Evolutionary conservation across 1,139 yeast genomes (phyloP).

Genomic region (Protomyces arabidopsidicola): DNA sequence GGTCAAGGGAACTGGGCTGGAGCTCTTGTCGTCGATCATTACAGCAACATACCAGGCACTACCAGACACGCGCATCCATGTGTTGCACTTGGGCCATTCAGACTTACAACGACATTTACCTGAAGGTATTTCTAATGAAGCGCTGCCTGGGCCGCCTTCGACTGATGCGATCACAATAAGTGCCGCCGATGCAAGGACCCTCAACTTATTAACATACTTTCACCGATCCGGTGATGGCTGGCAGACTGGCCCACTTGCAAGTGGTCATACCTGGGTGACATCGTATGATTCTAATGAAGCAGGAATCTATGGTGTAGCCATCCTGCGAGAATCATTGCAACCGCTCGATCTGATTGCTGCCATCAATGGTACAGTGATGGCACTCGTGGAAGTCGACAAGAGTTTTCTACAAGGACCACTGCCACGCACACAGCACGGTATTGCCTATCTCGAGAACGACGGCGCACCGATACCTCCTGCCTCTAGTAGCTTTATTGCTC

Average conservation of each 20-base stretch:
- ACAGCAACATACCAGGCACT: conserved; percentile 9
- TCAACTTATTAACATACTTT: conserved; percentile 40
- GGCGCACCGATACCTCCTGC: conserved; percentile 18
- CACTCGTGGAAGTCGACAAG: conserved; percentile 14
- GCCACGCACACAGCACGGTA: background rate
- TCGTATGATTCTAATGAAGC: conserved; percentile 6
- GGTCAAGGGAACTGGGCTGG: conserved; percentile 84
- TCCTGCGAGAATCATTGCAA: conserved; percentile 6
- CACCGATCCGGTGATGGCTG: conserved; percentile 32
- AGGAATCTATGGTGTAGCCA: conserved; percentile 14
- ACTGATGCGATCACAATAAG: conserved; percentile 30
- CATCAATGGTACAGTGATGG: conserved; percentile 33
- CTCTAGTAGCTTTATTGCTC: conserved; percentile 18
- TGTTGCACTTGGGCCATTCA: conserved; percentile 20
- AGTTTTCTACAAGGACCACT: background rate
- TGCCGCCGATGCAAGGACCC: conserved; percentile 39
- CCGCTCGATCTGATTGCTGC: conserved; percentile 29
- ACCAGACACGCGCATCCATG: background rate
- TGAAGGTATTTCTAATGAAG: background rate
- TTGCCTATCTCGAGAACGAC: background rate
- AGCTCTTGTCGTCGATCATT: conserved; percentile 53
- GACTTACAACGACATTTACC: conserved; percentile 29
- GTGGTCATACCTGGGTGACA: conserved; percentile 1
- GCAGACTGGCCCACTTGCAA: conserved; percentile 20
- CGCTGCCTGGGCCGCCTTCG: background rate